Base-by-base conservation (phyloP, 805 yeast genomes). In the Metschnikowia picachoensis region DNA sequence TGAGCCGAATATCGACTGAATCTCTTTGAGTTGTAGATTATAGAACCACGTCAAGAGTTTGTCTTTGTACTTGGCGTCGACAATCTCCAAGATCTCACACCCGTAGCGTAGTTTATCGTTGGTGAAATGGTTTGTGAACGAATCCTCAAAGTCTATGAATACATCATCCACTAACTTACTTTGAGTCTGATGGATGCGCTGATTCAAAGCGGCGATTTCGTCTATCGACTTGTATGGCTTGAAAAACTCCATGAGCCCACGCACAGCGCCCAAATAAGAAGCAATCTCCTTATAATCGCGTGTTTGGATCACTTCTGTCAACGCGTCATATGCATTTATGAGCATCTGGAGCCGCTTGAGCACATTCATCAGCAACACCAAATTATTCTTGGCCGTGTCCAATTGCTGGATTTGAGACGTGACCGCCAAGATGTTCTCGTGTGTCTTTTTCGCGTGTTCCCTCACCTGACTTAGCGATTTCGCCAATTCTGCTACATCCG, bases 281-380 rank as follows among this genome's bases (percentile, higher is more conserved):
- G 76, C 72, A 27, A 87, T 82, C 44, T 85, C 83, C 33, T 61
- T 56, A 58, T 80, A 80, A 42, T 77, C 70, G 40, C 76, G 73
- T 11, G 68, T 69, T 17, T 72, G 65, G 1, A 78, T 68, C 41
- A 78, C 68, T 7, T 65, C 59, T 14, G 73, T 73, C 38, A 89
- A 72, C 51, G 79, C 79, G 35, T 81, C 82, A 61, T 82, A 83
- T 2, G 95, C 91, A 16, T 80, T 82, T 7, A 87, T 76, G 40
- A 94, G 72, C 87, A 91, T 91, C 59, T 90, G 95, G 33, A 94
- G 71, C 50, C 96, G 77, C 58, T 92, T 87, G 54, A 92, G 72
- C 32, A 90, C 82, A 1, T 95, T 88, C 87, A 94, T 87, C 10
- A 94, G 80, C 27, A 81, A 73, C 2, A 89, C 91, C 40, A 94